Conservation (phyloP, 352 stramenopile genomes). For the Pseudoperonospora humuli region DNA sequence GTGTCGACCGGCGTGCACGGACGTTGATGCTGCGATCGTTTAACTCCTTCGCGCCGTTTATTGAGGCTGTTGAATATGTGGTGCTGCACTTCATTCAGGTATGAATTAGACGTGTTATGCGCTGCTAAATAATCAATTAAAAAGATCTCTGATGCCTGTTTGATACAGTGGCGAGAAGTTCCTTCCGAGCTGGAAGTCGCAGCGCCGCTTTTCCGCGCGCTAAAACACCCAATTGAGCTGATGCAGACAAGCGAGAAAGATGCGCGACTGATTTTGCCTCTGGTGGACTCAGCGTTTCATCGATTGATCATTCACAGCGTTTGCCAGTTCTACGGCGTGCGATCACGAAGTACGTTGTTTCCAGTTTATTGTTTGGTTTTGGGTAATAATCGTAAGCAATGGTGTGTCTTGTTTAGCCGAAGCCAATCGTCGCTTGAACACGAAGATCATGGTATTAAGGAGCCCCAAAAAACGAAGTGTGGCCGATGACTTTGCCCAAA, state of each 20-base stretch:
- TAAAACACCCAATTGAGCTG: slow-evolving; percentile 61
- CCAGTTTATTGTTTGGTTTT: not conserved
- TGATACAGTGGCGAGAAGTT: slow-evolving; percentile 59
- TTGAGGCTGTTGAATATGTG: slow-evolving; percentile 71
- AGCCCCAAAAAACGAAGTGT: slow-evolving; percentile 43
- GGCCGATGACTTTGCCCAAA: slow-evolving; percentile 38
- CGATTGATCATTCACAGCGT: slow-evolving; percentile 82
- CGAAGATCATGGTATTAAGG: slow-evolving; percentile 79
- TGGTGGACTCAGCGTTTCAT: slow-evolving; percentile 80
- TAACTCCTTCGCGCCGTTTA: slow-evolving; percentile 53
- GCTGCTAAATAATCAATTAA: slow-evolving; percentile 1
- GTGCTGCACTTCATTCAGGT: slow-evolving; percentile 81
- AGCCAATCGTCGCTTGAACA: slow-evolving; percentile 55
- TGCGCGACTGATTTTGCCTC: slow-evolving; percentile 58
- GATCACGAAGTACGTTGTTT: slow-evolving; percentile 61
- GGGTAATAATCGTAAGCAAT: slow-evolving; percentile 2
- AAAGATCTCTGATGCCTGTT: not conserved
- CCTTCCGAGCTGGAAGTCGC: slow-evolving; percentile 68
- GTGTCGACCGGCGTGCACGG: slow-evolving; percentile 61
- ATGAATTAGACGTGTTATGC: not conserved
- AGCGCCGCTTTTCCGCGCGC: slow-evolving; percentile 40
- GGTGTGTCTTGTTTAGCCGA: slow-evolving; percentile 34
- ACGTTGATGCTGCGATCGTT: slow-evolving; percentile 67
- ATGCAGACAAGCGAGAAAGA: slow-evolving; percentile 51
- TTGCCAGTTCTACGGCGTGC: slow-evolving; percentile 84